Percentiles rank a stretch among this genome's conserved stretches.
Conservation (phyloP, 2,329 filamentous ascomycete genomes). For the Colletotrichum cereale region DNA sequence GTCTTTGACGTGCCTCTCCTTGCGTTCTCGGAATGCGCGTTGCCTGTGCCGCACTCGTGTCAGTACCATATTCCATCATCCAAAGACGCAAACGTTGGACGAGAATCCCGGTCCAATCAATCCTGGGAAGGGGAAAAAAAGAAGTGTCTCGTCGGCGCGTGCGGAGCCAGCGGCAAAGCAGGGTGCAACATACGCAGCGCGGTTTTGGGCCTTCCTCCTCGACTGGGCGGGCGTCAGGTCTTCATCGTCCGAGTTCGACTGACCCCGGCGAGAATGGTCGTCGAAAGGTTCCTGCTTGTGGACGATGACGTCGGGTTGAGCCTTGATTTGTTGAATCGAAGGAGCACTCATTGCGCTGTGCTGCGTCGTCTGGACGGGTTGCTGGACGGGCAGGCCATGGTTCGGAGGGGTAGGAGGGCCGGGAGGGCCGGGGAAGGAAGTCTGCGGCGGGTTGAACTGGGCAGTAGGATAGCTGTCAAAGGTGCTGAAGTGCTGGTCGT, state of each 20-base stretch:
- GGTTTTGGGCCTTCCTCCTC: slow-evolving; percentile 71
- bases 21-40: slow-evolving; percentile 94
- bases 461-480: slow-evolving; percentile 58
- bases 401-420: slow-evolving; percentile 62
- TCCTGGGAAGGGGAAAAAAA: background rate
- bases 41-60: slow-evolving; percentile 69
- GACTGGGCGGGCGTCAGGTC: slow-evolving; percentile 69
- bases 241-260: slow-evolving; percentile 69
- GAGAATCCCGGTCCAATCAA: background rate
- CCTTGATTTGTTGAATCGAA: slow-evolving; percentile 42
- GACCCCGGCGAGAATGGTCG: slow-evolving; percentile 52
- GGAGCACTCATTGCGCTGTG: slow-evolving; percentile 46
- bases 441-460: slow-evolving; percentile 45
- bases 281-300: slow-evolving; percentile 55
- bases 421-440: slow-evolving; percentile 60
- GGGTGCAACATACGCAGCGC: slow-evolving; percentile 66
- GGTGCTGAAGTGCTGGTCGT: slow-evolving; percentile 61
- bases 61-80: background rate
- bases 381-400: slow-evolving; percentile 40
- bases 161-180: background rate
- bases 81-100: background rate
- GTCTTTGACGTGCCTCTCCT: slow-evolving; percentile 94
- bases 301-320: slow-evolving; percentile 35
- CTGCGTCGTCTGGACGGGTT: slow-evolving; percentile 42
- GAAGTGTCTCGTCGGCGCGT: background rate